Evolutionary conservation across 345 rosid species (phyloP), one percentile per base, ranked within the genome.

Genomic region (Brassica nigra): DNA sequence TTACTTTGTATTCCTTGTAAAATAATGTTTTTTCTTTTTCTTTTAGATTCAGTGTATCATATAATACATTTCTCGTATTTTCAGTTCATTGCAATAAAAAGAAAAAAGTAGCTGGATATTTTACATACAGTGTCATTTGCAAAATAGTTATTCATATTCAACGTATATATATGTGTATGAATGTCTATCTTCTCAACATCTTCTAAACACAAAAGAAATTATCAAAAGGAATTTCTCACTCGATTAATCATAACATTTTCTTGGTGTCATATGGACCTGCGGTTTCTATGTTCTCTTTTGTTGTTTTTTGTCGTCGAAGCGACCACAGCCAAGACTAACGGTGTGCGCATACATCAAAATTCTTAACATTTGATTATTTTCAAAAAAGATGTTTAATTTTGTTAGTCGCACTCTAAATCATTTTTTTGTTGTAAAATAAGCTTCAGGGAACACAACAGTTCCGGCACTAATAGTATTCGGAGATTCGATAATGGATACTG

Each of bases 401-500:
- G 1, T 7, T 1, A 6, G 0, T 33, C 62, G 9, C 52, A 36
- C 30, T n/a, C 44, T n/a, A 7, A 64, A 5, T 58, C 0, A 23
- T 12, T 8, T 9, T 2, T 3, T 18, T 3, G 34, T 57, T 11
- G 59, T 4, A 59, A 14, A 14, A 30, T 8, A 42, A 66, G 72
- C 28, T 31, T 37, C 0, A 8, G 23, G 4, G 59, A 74, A 62
- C 58, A 33, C 54, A 49, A 69, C 83, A 36, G 0, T 75, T 29
- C 79, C 79, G 5, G 79, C 79, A 44, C 49, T 80, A 29, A 74
- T 80, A 69, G 83, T 80, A 55, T 80, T 75, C 8, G 83, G 83
- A 69, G 83, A 80, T 9, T 80, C 83, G 14, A 80, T 80, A 2
- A 80, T 75, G 76, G 79, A 80, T 75, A 80, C 79, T 2, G 79